These are phyloP conservation scores for Buxus sempervirens DNA, from an alignment of 164 flowering plant genomes.

Conservation along the genomic window DNA sequence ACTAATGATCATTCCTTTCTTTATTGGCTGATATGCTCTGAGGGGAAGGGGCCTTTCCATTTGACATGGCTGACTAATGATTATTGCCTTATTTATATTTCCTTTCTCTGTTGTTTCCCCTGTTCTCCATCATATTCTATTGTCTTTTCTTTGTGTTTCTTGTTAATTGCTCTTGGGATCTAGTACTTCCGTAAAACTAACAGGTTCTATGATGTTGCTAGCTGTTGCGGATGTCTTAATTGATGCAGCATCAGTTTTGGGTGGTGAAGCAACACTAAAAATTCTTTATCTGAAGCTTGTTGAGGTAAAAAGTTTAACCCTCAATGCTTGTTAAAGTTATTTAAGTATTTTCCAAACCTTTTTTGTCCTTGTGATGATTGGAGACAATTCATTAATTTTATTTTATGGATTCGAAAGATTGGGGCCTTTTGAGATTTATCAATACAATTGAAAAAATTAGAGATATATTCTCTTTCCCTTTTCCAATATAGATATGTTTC, in stretches of 20 bases:
- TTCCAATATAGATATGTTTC: too few species aligned
- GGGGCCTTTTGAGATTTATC: too few species aligned
- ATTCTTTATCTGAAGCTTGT: slow-evolving; percentile 86
- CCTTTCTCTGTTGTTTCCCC: neutral
- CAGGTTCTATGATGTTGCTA: slow-evolving; percentile 31
- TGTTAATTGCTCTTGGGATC: neutral
- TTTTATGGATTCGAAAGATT: too few species aligned
- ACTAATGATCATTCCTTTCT: too few species aligned
- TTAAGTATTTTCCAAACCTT: neutral
- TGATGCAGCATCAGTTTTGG: slow-evolving; percentile 91
- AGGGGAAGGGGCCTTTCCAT: too few species aligned
- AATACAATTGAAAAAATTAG: too few species aligned
- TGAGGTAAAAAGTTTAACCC: slow-evolving; percentile 48
- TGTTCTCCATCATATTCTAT: neutral
- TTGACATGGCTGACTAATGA: neutral
- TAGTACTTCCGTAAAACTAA: slow-evolving; percentile 9
- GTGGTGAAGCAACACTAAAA: slow-evolving; percentile 77
- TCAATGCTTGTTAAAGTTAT: neutral
- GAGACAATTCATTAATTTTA: too few species aligned
- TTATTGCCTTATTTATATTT: neutral
- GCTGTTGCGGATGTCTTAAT: slow-evolving; percentile 90
- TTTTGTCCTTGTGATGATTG: too few species aligned
- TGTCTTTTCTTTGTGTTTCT: slow-evolving; percentile 1
- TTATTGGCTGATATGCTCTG: too few species aligned
- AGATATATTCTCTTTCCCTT: too few species aligned